Base-by-base conservation (phyloP, 2,329 filamentous ascomycete genomes). In the Stagonosporopsis tanaceti region DNA sequence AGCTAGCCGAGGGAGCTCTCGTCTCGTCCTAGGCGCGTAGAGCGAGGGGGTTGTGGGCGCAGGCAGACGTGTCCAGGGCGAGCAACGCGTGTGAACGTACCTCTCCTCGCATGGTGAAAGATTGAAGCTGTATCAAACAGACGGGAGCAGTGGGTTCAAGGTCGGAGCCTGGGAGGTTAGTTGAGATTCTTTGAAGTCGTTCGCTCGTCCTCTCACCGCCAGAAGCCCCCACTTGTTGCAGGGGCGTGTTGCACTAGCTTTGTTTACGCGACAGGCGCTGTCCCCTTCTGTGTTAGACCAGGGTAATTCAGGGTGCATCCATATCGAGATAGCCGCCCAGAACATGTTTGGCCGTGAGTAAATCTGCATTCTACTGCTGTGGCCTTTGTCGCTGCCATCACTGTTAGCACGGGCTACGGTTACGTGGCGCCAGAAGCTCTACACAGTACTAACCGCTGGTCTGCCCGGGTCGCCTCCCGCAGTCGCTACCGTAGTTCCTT, bases 71-170 rank as follows among this genome's bases (percentile, higher is more conserved):
- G 76, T 71, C 67, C 73, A 39, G 35, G 46, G 37, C 41, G 14
- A 28, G 17, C 53, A 53, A 50, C 50, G 48, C 37, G 42, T 52
- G 37, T 15, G 55, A 46, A 75, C 75, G 34, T 71, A 77, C 75
- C 71, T 77, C 75, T 73, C 75, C 75, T 69, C 75, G 72, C 75
- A 77, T 77, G 63, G 62, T 77, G 71, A 46, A 63, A 67, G 53
- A 63, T 52, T 51, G 61, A 60, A 60, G 63, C 68, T 73, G 69
- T 74, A 65, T 71, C 71, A 70, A 71, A 74, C 69, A 74, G 71
- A 66, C 64, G 67, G 67, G 59, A 61, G 57, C 63, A 70, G 50
- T 62, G 53, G 58, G 53, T 60, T 62, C 57, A 52, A 51, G 56
- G 57, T 61, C 37, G 54, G 56, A 54, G 47, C 57, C 53, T 52